Evolutionary conservation across 306 rosid species (phyloP).

Genomic region (Dicorynia guianensis): DNA sequence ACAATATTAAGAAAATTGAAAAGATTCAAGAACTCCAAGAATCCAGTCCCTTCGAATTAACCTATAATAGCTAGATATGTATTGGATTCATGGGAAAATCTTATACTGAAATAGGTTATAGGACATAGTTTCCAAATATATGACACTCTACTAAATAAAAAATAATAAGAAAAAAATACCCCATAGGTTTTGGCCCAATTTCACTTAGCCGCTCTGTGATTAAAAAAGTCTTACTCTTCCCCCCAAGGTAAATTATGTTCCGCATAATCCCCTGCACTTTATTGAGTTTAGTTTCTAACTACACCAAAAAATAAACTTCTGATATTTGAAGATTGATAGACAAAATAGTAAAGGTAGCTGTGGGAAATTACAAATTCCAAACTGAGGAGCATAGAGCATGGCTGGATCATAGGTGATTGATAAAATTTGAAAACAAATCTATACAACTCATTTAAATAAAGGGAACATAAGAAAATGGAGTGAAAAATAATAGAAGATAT

Average conservation of each 20-base stretch:
- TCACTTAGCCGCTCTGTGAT: not conserved
- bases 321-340: no score
- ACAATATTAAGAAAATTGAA: constrained; percentile 19
- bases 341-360: no score
- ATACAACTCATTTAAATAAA: no score
- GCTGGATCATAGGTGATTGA: no score
- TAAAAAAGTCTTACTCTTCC: not conserved
- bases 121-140: not conserved
- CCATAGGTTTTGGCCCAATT: not conserved
- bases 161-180: not conserved
- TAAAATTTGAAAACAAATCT: no score
- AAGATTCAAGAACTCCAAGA: not conserved
- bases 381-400: no score
- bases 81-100: not conserved
- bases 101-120: not conserved
- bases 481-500: no score
- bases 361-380: no score
- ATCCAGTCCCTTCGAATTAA: not conserved
- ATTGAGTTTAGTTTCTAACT: no score
- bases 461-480: no score
- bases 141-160: not conserved
- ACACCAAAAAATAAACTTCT: no score
- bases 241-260: not conserved
- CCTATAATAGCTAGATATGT: not conserved
- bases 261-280: no score